Evolutionary conservation across 208 protist species (phyloP).

Genomic region (Trypanosomatidae sp.): DNA sequence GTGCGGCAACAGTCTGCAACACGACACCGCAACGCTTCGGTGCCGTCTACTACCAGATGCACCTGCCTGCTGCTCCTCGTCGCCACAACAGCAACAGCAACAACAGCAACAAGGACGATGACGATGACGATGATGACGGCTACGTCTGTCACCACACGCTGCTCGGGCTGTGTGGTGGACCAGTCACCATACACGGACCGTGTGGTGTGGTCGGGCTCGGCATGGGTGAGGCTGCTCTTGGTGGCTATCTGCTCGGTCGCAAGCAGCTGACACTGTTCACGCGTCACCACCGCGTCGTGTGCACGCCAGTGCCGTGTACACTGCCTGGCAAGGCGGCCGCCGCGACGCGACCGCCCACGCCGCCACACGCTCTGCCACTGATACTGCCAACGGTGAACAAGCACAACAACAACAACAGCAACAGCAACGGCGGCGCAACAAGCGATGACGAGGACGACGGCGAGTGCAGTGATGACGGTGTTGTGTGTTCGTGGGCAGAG

Average conservation of each 20-base stretch:
- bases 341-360: conserved; percentile 3
- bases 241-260: conserved; percentile 48
- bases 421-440: background rate
- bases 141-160: conserved; percentile 58
- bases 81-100: no score
- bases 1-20: no score
- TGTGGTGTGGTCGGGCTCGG: conserved; percentile 60
- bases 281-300: conserved; percentile 23
- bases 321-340: conserved; percentile 16
- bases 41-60: no score
- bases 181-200: conserved; percentile 60
- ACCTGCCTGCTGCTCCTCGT: no score
- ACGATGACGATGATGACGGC: background rate
- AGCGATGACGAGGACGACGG: no score
- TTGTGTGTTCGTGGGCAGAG: no score
- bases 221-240: conserved; percentile 43
- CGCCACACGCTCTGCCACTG: background rate
- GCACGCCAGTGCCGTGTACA: conserved; percentile 31
- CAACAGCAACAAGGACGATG: background rate
- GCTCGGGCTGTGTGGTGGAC: conserved; percentile 16
- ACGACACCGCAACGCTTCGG: no score
- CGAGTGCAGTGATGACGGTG: no score
- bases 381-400: background rate
- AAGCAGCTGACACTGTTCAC: conserved; percentile 51
- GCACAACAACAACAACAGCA: background rate